A percentile compares a stretch with the other conserved stretches of the same genome.
phyloP scores from a whole-genome alignment of 2,329 filamentous ascomycete species.

The Aspergillus sp. region DNA sequence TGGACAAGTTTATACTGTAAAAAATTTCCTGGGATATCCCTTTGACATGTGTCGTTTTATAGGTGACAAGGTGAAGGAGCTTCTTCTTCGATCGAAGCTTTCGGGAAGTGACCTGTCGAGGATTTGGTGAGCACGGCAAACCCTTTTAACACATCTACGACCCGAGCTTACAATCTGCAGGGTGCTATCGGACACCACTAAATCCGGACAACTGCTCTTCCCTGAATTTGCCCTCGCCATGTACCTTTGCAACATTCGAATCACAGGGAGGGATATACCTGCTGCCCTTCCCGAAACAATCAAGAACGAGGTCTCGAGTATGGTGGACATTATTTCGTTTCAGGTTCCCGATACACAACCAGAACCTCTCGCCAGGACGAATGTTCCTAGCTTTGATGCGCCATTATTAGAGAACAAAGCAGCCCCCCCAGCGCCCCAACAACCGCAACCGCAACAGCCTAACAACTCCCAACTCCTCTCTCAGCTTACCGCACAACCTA shows the following conservation, averaged over 20 bases:
- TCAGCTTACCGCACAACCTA: slow-evolving; percentile 55
- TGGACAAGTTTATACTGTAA: neutral
- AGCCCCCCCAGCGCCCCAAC: slow-evolving; percentile 56
- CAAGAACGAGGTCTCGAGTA: slow-evolving; percentile 95
- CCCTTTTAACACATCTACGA: slow-evolving; percentile 1
- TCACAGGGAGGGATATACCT: slow-evolving; percentile 83
- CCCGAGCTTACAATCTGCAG: slow-evolving; percentile 44
- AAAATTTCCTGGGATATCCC: neutral
- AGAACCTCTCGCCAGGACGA: slow-evolving; percentile 56
- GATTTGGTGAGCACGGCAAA: slow-evolving; percentile 68
- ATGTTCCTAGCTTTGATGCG: slow-evolving; percentile 69
- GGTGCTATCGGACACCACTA: slow-evolving; percentile 92
- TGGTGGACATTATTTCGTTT: slow-evolving; percentile 99
- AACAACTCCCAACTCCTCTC: slow-evolving; percentile 65
- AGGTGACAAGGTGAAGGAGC: slow-evolving; percentile 82
- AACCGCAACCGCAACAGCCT: slow-evolving; percentile 68
- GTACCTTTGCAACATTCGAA: slow-evolving; percentile 94
- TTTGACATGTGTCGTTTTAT: slow-evolving; percentile 15
- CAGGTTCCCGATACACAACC: slow-evolving; percentile 74
- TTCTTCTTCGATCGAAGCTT: slow-evolving; percentile 84
- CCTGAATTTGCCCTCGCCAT: slow-evolving; percentile 97
- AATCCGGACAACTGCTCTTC: slow-evolving; percentile 93
- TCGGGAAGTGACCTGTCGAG: slow-evolving; percentile 84
- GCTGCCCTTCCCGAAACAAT: slow-evolving; percentile 75
- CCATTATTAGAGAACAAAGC: slow-evolving; percentile 50